Conservation (phyloP, 2,329 filamentous ascomycete genomes). For the Fusarium udum region DNA sequence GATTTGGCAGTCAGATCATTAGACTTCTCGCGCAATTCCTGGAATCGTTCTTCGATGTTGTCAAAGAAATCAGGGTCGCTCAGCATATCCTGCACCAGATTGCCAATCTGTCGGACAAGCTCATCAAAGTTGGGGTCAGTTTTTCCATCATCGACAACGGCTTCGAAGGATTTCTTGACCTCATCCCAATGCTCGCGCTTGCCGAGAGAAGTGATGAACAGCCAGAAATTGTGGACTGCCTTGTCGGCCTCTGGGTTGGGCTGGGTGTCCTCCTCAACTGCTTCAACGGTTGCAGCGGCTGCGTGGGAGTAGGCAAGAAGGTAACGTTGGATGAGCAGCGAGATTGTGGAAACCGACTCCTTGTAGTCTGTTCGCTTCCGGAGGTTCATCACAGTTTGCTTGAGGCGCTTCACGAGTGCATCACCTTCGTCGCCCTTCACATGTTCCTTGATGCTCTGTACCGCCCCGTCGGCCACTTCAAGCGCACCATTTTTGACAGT, state of each 20-base stretch:
- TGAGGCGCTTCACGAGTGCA: conserved; percentile 78
- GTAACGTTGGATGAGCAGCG: conserved; percentile 80
- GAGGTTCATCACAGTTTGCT: conserved; percentile 77
- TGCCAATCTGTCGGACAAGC: conserved; percentile 76
- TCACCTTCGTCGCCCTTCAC: conserved; percentile 76
- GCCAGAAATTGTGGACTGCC: conserved; percentile 83
- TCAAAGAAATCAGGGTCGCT: conserved; percentile 89
- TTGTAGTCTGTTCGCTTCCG: conserved; percentile 83
- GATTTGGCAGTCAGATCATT: conserved; percentile 74
- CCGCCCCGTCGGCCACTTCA: conserved; percentile 67
- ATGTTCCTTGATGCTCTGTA: conserved; percentile 78
- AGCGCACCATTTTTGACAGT: conserved; percentile 62
- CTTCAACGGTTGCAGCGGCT: conserved; percentile 71
- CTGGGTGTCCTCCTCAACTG: conserved; percentile 75
- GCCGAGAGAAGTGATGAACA: conserved; percentile 81
- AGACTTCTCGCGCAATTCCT: conserved; percentile 61
- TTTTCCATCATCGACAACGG: conserved; percentile 76
- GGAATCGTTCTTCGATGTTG: conserved; percentile 67
- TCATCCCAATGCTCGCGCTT: conserved; percentile 78
- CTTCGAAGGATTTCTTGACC: conserved; percentile 73
- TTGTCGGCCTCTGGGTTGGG: conserved; percentile 78
- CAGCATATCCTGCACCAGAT: conserved; percentile 80
- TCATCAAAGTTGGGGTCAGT: conserved; percentile 85
- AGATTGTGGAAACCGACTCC: conserved; percentile 83
- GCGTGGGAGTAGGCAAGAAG: conserved; percentile 80